Evolutionary conservation across 176 grass and related monocot species (phyloP), one percentile per base, ranked within the genome.

Genomic region (Stipa capillata): DNA sequence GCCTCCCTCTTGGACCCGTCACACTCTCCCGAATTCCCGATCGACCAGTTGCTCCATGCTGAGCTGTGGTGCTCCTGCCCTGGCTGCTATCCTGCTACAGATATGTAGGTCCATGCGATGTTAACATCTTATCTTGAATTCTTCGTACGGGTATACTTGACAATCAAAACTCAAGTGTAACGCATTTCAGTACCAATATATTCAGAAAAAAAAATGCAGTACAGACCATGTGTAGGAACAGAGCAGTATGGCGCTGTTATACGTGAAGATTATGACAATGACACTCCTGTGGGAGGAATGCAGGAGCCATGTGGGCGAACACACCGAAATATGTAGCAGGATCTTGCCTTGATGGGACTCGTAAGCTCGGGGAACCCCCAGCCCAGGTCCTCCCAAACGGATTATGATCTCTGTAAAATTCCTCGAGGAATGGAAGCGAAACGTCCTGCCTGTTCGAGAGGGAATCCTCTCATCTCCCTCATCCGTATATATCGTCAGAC

Each of bases 231-330:
- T 41, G 58, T 8, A 47, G 56, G 57, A 48, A 67, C 47, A 24
- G 21, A 24, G 23, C 55, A 39, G n/a, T n/a, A 65, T 51, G 67
- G 34, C 17, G 52, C 81, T 69, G 60, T 29, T 80, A 58, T 28
- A 43, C 62, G 67, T 80, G 69, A 48, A 9, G 50, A 68, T 69
- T 43, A 35, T 35, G 81, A 69, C 24, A 37, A 12, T 11, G 87
- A 84, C 81, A 33, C 40, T 68, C 61, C 40, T 8, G 25, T 31
- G n/a, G 57, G 34, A 17, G 25, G 8, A n/a, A 4, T 18, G 29
- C 16, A 21, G 16, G 34, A 50, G 68, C 56, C 57, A 73, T 88
- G 86, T 79, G 86, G 47, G 35, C 58, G n/a, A n/a, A 58, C 80
- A 33, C 74, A 49, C 18, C 31, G 32, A 2, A 42, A 79, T 12